These are phyloP conservation scores for Magnaporthiopsis incrustans DNA, from an alignment of 2,329 filamentous ascomycete genomes.

Conservation along the genomic window DNA sequence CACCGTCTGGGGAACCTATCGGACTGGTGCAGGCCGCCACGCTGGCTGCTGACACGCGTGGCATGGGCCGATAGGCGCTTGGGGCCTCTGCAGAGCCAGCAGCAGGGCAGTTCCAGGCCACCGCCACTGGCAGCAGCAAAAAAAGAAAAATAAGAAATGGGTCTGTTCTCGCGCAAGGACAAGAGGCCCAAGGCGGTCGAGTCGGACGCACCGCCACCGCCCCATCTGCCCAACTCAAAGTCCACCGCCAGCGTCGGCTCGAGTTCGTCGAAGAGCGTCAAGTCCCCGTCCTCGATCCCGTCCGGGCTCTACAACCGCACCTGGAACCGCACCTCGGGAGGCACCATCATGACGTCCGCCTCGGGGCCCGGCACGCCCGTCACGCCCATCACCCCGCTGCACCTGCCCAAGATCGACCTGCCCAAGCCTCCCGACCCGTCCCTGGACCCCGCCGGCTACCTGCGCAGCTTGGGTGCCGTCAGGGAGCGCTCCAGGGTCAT, in stretches of 20 bases:
- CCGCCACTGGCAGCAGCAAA: background rate
- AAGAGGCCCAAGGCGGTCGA: slow-evolving; percentile 37
- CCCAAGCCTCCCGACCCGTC: slow-evolving; percentile 80
- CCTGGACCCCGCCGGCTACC: slow-evolving; percentile 80
- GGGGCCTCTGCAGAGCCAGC: background rate
- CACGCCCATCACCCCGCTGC: slow-evolving; percentile 43
- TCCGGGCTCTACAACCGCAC: slow-evolving; percentile 22
- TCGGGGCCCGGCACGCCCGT: slow-evolving; percentile 35
- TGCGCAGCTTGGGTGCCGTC: slow-evolving; percentile 83
- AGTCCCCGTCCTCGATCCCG: slow-evolving; percentile 28
- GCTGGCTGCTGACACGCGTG: background rate
- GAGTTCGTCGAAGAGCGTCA: slow-evolving; percentile 36
- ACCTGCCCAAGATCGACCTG: slow-evolving; percentile 68
- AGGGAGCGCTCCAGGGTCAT: slow-evolving; percentile 70
- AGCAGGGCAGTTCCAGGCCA: background rate
- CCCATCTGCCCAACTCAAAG: slow-evolving; percentile 23
- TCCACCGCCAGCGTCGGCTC: slow-evolving; percentile 46
- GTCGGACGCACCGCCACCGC: slow-evolving; percentile 7
- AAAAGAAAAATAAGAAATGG: slow-evolving; percentile 31
- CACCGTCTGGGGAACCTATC: too few species aligned
- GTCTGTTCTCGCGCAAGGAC: slow-evolving; percentile 48
- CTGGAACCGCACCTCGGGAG: slow-evolving; percentile 42
- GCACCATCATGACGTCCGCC: slow-evolving; percentile 30
- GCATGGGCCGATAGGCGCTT: background rate
- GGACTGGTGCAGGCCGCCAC: too few species aligned